Percentiles rank a stretch among this genome's conserved stretches.
These are phyloP conservation scores for Cystobasidium pallidum DNA, from an alignment of 1,284 basidiomycete species.

Conservation along the genomic window DNA sequence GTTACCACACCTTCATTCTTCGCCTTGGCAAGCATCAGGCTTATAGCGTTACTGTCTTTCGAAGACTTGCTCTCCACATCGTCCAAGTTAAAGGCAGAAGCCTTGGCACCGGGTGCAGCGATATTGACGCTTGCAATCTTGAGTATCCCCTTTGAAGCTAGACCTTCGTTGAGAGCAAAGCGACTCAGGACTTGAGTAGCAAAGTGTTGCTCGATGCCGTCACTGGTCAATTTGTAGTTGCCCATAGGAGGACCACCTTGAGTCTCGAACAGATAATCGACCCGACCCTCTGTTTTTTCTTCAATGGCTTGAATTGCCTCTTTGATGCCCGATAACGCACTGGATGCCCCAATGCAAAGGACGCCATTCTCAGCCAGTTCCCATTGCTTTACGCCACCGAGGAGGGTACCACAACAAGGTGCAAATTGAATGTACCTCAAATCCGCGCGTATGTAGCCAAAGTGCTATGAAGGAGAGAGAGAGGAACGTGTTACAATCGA, in stretches of 20 bases:
- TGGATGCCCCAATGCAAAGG: slow-evolving; percentile 7
- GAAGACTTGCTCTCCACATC: slow-evolving; percentile 51
- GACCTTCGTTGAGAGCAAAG: slow-evolving; percentile 55
- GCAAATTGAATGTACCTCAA: slow-evolving; percentile 53
- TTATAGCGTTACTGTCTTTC: slow-evolving; percentile 21
- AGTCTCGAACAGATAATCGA: slow-evolving; percentile 56
- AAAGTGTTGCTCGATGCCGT: slow-evolving; percentile 54
- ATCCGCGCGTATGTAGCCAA: slow-evolving; percentile 57
- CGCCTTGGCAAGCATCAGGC: slow-evolving; percentile 21
- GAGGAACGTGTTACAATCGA: neutral
- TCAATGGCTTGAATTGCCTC: slow-evolving; percentile 50
- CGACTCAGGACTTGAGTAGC: slow-evolving; percentile 56
- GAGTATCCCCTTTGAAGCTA: slow-evolving; percentile 54
- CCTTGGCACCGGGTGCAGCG: slow-evolving; percentile 53
- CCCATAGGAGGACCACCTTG: slow-evolving; percentile 53
- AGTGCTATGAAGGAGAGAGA: slow-evolving; percentile 36
- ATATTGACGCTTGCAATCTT: slow-evolving; percentile 54
- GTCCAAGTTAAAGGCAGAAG: slow-evolving; percentile 49
- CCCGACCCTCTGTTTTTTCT: slow-evolving; percentile 49
- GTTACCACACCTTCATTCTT: slow-evolving; percentile 47
- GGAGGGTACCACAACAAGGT: too few species aligned
- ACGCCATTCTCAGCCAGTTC: neutral
- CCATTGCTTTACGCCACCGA: slow-evolving; percentile 3
- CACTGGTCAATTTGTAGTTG: slow-evolving; percentile 42
- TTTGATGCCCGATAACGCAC: slow-evolving; percentile 51